Conservation (phyloP, 345 rosid species). For the Melaleuca quinquenervia region DNA sequence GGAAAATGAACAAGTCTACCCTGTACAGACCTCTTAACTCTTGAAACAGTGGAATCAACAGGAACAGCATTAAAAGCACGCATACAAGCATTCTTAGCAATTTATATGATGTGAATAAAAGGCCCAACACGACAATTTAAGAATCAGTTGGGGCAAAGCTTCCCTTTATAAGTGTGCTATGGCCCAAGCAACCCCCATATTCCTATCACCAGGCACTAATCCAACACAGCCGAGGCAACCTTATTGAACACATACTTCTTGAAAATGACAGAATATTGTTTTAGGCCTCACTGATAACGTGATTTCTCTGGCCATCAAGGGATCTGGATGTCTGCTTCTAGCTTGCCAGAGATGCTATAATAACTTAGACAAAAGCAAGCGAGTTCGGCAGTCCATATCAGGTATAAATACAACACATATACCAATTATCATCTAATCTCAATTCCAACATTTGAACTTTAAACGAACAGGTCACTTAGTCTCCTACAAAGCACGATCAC, state of each 20-base stretch:
- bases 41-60: not conserved
- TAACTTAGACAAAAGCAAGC: not conserved
- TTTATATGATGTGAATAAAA: not conserved
- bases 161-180: not conserved
- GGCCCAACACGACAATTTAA: not conserved
- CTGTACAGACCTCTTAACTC: not conserved
- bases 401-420: not conserved
- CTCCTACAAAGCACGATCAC: not conserved
- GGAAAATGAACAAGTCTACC: not conserved
- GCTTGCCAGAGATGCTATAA: not conserved
- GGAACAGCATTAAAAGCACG: not conserved
- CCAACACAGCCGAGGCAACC: not conserved
- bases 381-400: not conserved
- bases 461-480: not conserved
- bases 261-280: not conserved
- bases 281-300: not conserved
- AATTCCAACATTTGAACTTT: not conserved
- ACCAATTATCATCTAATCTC: not conserved
- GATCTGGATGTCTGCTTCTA: not conserved
- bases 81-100: not conserved
- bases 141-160: not conserved
- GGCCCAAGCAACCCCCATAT: not conserved
- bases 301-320: not conserved
- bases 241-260: not conserved
- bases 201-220: not conserved